Base-by-base conservation (phyloP, 192 early-diverging fungal genomes). In the Entomortierella parvispora region DNA sequence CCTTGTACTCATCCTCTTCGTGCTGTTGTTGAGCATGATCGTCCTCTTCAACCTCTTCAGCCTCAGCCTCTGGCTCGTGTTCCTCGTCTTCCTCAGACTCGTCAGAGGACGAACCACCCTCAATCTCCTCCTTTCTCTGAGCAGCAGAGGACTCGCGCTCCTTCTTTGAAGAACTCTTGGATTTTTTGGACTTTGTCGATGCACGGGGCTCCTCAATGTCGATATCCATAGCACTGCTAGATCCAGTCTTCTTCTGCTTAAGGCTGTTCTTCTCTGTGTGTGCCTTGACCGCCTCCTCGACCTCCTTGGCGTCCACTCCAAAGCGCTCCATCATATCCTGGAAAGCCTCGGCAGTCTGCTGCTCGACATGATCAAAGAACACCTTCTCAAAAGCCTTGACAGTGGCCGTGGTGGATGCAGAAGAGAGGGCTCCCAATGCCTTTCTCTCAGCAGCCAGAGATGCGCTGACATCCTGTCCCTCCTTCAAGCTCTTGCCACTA, bases 311-410 rank as follows among this genome's bases (percentile, higher is more conserved):
- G 20, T 62, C 45, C 18, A 62, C 53, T 20, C 60, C 60, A 47
- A 44, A 48, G 8, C 53, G 42, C 10, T 47, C 42, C 58, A 70
- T 37, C 10, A 62, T 28, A 28, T 70, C 68, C 4, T 44, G 23
- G 18, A 62, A 22, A 47, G 68, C 71, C 37, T 66, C 64, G 12
- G 64, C 43, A 10, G 58, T 31, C 59, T 68, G 58, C 0, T 48
- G 68, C 37, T 69, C 46, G 15, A 77, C 55, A 56, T 81, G 52
- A 9, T 58, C 31, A 29, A 85, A 70, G 46, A 85, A 85, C 7
- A 61, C 61, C 0, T 58, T 58, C 28, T 74, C 78, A 32, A 83
- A 85, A 11, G 60, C 62, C 26, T 66, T 53, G 4, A 43, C 37
- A 8, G 47, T 64, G 22, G 65, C 28, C 0, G 74, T 68, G 15